Evolutionary conservation across 768 basidiomycete species (phyloP), one percentile per base, ranked within the genome.

Genomic region (Suillus discolor): DNA sequence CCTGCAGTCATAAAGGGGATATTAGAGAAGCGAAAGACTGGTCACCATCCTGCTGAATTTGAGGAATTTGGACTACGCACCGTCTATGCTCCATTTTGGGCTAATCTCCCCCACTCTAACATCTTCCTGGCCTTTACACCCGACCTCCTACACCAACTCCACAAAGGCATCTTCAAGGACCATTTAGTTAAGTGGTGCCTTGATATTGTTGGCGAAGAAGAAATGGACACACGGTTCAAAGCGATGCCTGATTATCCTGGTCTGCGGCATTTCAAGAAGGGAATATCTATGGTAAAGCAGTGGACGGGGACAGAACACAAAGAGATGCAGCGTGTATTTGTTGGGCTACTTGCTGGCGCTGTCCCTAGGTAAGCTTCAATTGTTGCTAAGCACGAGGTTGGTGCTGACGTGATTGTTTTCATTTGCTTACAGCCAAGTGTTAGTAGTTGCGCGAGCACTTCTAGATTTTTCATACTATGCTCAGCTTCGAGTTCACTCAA

Each of bases 121-220:
- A 84, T 85, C 39, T 82, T 79, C 68, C 0, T 39, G 0, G 74
- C 65, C n/a, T 66, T 85, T 38, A 80, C 78, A 1, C 77, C 79
- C 18, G 73, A 83, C 72, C 51, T 83, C 31, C 78, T 85, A 18
- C 84, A 86, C 65, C 82, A 84, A 67, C 71, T 85, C 0, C 78
- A 84, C 70, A 81, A 85, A 66, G 84, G 84, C 0, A 64, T 83
- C 2, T 81, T 84, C 74, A 81, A 81, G 60, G 78, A 83, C 60
- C 82, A 84, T 59, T 61, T 81, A 4, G 72, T 78, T 0, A 73
- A 70, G 7, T 84, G 83, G 82, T 74, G 69, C 13, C 70, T 69
- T 7, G 28, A 53, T 4, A 28, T 70, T 8, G 28, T 68, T 0
- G 70, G 69, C 4, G 36, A 55, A 15, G 62, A 49, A 2, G 70